Evolutionary conservation across 768 basidiomycete species (phyloP).

Genomic region (Termitomyces sp.): DNA sequence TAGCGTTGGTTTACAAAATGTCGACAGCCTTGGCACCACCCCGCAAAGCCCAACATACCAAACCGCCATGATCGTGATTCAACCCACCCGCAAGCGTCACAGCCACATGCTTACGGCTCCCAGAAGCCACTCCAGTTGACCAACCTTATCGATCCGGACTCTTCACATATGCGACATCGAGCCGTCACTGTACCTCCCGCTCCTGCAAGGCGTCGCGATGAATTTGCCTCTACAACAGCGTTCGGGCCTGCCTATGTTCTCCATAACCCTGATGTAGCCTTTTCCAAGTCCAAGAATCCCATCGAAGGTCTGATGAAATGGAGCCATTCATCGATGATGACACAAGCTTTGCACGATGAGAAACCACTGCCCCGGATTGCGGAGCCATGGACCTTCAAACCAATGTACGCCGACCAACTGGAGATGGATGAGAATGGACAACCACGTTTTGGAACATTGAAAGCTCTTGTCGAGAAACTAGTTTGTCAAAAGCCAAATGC

Average conservation of each 20-base stretch:
- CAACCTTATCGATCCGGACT: constrained; percentile 17
- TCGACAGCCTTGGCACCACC: constrained; percentile 6
- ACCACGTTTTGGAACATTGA: constrained; percentile 66
- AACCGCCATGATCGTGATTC: constrained; percentile 8
- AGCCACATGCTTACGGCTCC: constrained; percentile 18
- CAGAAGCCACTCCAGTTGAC: constrained; percentile 34
- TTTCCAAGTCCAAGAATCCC: constrained; percentile 9
- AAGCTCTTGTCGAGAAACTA: constrained; percentile 69
- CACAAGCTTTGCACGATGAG: constrained; percentile 38
- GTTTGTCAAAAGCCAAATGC: constrained; percentile 38
- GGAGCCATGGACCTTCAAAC: constrained; percentile 57
- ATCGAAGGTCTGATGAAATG: constrained; percentile 17
- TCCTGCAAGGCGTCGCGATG: constrained; percentile 34
- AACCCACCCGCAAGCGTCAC: constrained; percentile 13
- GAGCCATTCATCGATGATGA: constrained; percentile 31
- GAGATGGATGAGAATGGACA: constrained; percentile 61
- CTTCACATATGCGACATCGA: constrained; percentile 20
- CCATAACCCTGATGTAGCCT: constrained; percentile 2
- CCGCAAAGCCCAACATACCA: constrained; percentile 2
- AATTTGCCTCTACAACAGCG: constrained; percentile 28
- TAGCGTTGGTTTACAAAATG: neutral
- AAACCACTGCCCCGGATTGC: constrained; percentile 37
- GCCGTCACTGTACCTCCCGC: constrained; percentile 26
- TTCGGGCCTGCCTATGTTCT: constrained; percentile 10
- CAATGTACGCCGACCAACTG: constrained; percentile 59